Base-by-base conservation (phyloP, 768 basidiomycete genomes). In the Sarcomyxa edulis region DNA sequence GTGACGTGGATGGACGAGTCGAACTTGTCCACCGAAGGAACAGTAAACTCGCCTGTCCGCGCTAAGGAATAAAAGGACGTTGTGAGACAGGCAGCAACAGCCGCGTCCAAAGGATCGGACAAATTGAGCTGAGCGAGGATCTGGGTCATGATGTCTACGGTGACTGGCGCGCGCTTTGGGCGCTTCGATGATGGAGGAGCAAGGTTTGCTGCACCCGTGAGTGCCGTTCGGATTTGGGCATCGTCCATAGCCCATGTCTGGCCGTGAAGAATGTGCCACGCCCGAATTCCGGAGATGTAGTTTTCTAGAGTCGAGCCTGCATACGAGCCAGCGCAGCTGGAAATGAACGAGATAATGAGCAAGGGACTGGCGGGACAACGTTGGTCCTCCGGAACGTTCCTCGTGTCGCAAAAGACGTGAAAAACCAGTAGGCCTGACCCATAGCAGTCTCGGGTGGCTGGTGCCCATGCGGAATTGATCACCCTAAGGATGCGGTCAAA, bases 191-290 rank as follows among this genome's bases (percentile, higher is more conserved):
- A 29, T 0, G 50, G 18, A 0, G 68, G 71, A 0, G 64, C 45
- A 0, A 64, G 30, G 2, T 35, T 30, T 0, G 51, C 48, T 1
- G 65, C 64, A 0, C 52, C 65, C 14, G 45, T 48, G 0, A 73
- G 45, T 0, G 65, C 21, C 0, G 52, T 40, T 0, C 64, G 51
- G 10, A 65, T 22, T 15, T 61, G 49, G 0, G 32, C 28, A 1
- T 53, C 30, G 19, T 64, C 45, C 1, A 62, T 38, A 1, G 10
- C 30, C 63, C 64, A 72, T 0, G 19, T 30, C 0, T 65, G 4
- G 0, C 68, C 53, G 39, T 76, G 70, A 0, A 74, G 34, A 1
- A 63, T 50, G 45, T 76, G 71, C 72, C 72, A 76, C 2, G 72
- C 69, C 1, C 60, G 47, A 1, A 74, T 30, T 0, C 61, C 65